These are phyloP conservation scores for Ceratobasidium sp. DNA, from an alignment of 1,284 basidiomycete species.

Conservation along the genomic window DNA sequence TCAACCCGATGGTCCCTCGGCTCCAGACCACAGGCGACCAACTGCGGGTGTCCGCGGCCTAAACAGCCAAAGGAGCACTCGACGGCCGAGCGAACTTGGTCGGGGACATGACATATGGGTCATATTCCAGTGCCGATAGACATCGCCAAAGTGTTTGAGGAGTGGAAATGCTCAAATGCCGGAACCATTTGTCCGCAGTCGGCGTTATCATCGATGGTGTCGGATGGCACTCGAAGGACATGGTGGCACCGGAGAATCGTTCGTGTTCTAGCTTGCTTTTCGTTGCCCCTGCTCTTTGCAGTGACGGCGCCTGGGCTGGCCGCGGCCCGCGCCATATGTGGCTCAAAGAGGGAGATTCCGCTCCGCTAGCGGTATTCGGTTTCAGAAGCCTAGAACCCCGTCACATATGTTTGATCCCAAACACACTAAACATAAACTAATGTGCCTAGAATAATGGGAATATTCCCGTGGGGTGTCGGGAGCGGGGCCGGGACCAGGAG, in stretches of 20 bases:
- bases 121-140: not conserved
- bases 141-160: not conserved
- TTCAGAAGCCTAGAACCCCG: constrained; percentile 7
- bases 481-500: not conserved
- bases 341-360: constrained; percentile 29
- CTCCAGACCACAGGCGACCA: constrained; percentile 34
- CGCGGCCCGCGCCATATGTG: not conserved
- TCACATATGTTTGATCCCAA: not conserved
- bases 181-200: constrained; percentile 10
- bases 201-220: constrained; percentile 17
- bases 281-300: not conserved
- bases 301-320: not conserved
- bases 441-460: constrained; percentile 13
- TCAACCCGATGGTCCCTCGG: constrained; percentile 32
- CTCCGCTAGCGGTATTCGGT: constrained; percentile 21
- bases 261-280: constrained; percentile 16
- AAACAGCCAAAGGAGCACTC: not conserved
- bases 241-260: constrained; percentile 18
- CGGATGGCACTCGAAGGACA: not conserved
- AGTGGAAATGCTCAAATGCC: constrained; percentile 3
- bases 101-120: not conserved
- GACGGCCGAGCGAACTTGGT: not conserved
- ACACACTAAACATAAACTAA: not conserved
- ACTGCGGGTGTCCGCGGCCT: constrained; percentile 12
- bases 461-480: not conserved